Evolutionary conservation across 108 stramenopile species (phyloP).

Genomic region (Cylindrotheca fusiformis): DNA sequence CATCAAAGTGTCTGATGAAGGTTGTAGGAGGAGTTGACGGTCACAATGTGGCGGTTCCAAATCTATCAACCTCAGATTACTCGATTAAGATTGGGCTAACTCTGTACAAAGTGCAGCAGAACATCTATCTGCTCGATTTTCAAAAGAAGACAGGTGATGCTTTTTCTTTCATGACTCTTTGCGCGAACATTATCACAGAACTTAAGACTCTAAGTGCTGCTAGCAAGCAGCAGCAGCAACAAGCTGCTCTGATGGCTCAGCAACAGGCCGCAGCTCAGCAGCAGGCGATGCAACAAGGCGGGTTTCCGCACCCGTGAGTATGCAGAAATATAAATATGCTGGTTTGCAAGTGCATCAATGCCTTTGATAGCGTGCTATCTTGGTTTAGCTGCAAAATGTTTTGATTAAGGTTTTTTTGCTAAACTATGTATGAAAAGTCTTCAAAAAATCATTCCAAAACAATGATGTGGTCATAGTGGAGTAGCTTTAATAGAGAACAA

Average conservation of each 20-base stretch:
- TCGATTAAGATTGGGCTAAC: slow-evolving; percentile 91
- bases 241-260: slow-evolving; percentile 58
- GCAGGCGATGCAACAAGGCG: slow-evolving; percentile 49
- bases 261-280: slow-evolving; percentile 71
- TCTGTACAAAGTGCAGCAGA: slow-evolving; percentile 98
- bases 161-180: slow-evolving; percentile 98
- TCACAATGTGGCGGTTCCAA: slow-evolving; percentile 62
- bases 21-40: slow-evolving; percentile 65
- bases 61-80: slow-evolving; percentile 81
- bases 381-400: too few relatives aligned
- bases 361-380: too few relatives aligned
- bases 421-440: too few relatives aligned
- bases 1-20: slow-evolving; percentile 44
- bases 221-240: slow-evolving; percentile 65
- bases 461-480: too few relatives aligned
- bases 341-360: too few relatives aligned
- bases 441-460: too few relatives aligned
- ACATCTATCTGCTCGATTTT: slow-evolving; percentile 97
- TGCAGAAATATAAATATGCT: slow-evolving; percentile 1
- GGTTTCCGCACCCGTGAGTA: slow-evolving; percentile 6
- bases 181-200: slow-evolving; percentile 97
- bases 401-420: too few relatives aligned
- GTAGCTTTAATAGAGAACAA: slow-evolving; percentile 50
- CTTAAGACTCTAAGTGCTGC: slow-evolving; percentile 96
- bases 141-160: slow-evolving; percentile 96